Percentiles rank a stretch among this genome's conserved stretches.
phyloP scores from a whole-genome alignment of 2,329 filamentous ascomycete species.

The Passalora sequoiae region DNA sequence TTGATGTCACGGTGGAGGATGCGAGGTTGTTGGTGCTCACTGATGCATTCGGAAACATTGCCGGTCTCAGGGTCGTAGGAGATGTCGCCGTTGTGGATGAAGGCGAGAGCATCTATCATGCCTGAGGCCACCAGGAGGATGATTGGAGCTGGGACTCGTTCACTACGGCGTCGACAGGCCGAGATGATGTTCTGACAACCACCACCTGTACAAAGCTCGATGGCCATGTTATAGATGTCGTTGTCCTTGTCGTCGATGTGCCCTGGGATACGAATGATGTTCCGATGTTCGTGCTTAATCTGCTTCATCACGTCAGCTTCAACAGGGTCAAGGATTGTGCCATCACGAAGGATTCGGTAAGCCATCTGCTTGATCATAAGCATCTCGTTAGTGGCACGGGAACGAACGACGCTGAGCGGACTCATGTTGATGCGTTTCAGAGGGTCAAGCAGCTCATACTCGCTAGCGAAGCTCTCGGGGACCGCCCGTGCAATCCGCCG shows the following conservation, averaged over 20 bases:
- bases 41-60: neutral
- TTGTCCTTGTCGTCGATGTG: neutral
- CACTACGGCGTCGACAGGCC: neutral
- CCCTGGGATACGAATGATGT: conserved; percentile 4
- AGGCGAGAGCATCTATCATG: conserved; percentile 26
- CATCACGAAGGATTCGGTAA: neutral
- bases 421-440: conserved; percentile 5
- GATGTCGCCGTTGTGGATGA: conserved; percentile 24
- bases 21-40: too few species aligned
- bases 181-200: conserved; percentile 19
- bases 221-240: conserved; percentile 12
- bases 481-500: neutral
- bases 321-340: neutral
- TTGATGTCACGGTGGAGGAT: conserved; percentile 28
- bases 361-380: conserved; percentile 17
- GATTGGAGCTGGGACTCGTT: conserved; percentile 16
- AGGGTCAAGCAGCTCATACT: conserved; percentile 11
- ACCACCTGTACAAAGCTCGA: conserved; percentile 23
- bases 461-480: neutral
- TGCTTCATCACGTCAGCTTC: conserved; percentile 8
- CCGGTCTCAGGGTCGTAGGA: conserved; percentile 4
- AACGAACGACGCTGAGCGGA: conserved; percentile 12
- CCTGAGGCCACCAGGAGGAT: conserved; percentile 23
- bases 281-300: conserved; percentile 5
- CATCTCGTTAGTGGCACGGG: conserved; percentile 3